phyloP scores from a whole-genome alignment of 352 stramenopile species.

The Globisporangium recalcitrans region DNA sequence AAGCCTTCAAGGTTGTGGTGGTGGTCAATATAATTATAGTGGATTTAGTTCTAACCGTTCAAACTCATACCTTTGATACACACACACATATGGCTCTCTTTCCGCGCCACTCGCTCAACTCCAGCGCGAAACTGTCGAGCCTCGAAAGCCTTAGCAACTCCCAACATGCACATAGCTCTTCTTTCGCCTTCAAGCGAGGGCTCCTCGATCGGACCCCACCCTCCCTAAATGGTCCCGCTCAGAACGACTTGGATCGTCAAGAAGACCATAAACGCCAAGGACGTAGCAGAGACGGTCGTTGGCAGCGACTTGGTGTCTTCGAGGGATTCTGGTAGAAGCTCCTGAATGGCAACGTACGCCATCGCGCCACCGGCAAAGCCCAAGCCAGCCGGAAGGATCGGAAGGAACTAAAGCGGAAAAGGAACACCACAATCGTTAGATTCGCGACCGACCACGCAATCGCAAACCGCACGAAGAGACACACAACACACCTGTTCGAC shows the following conservation, averaged over 20 bases:
- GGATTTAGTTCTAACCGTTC: conserved; percentile 10
- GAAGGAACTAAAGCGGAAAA: conserved; percentile 80
- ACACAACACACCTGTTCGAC: conserved; percentile 48
- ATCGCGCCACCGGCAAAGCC: conserved; percentile 97
- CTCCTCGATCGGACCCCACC: not conserved
- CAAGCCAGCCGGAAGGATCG: conserved; percentile 92
- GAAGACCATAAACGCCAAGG: conserved; percentile 77
- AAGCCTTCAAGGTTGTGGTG: not conserved
- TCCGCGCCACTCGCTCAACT: not conserved
- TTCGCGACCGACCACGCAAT: not conserved
- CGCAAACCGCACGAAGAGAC: not conserved
- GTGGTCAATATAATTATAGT: conserved; percentile 12
- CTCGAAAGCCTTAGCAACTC: not conserved
- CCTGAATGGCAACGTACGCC: conserved; percentile 92
- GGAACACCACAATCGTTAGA: conserved; percentile 2
- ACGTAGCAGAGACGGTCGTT: conserved; percentile 60
- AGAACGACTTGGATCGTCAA: conserved; percentile 79
- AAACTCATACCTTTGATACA: conserved; percentile 12
- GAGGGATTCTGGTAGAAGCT: conserved; percentile 75
- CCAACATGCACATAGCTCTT: not conserved
- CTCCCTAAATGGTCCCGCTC: conserved; percentile 35
- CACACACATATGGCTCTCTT: conserved; percentile 1
- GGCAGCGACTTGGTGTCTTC: conserved; percentile 80
- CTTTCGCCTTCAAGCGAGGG: not conserved
- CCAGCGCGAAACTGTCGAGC: too few species aligned